Evolutionary conservation across 768 basidiomycete genomes (phyloP).

Genomic region (Suillus luteus): DNA sequence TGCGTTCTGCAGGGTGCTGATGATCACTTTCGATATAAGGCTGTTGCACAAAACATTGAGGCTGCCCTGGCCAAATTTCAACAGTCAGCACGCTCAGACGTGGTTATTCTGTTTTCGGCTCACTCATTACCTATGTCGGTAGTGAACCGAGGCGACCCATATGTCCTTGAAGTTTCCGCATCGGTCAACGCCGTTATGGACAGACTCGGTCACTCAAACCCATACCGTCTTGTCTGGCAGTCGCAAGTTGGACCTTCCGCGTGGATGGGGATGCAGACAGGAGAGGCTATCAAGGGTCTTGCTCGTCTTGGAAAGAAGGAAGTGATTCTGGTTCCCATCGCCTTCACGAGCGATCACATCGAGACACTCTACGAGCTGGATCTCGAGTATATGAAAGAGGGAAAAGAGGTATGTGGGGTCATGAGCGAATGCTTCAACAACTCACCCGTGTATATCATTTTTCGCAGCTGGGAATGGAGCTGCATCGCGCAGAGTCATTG

Average conservation of each 20-base stretch:
- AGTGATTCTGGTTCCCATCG: slow-evolving; percentile 88
- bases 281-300: slow-evolving; percentile 86
- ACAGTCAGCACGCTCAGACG: slow-evolving; percentile 65
- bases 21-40: slow-evolving; percentile 46
- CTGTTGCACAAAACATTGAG: slow-evolving; percentile 88
- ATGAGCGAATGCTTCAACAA: background rate
- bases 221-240: slow-evolving; percentile 97
- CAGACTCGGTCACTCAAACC: slow-evolving; percentile 74
- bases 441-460: slow-evolving; percentile 15
- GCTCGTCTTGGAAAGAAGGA: slow-evolving; percentile 76
- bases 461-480: slow-evolving; percentile 83
- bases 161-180: slow-evolving; percentile 92
- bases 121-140: slow-evolving; percentile 98
- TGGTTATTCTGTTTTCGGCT: slow-evolving; percentile 91
- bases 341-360: slow-evolving; percentile 99
- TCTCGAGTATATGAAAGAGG: slow-evolving; percentile 90
- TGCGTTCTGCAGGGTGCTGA: background rate
- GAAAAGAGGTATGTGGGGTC: slow-evolving; percentile 66
- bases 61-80: slow-evolving; percentile 80
- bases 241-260: slow-evolving; percentile 95
- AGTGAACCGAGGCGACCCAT: slow-evolving; percentile 98
- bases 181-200: slow-evolving; percentile 94
- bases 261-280: slow-evolving; percentile 98
- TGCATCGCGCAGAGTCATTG: slow-evolving; percentile 85
- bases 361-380: slow-evolving; percentile 98